phyloP scores from a whole-genome alignment of 2,329 filamentous ascomycete genomes.

The Zasmidium citrigriseum region DNA sequence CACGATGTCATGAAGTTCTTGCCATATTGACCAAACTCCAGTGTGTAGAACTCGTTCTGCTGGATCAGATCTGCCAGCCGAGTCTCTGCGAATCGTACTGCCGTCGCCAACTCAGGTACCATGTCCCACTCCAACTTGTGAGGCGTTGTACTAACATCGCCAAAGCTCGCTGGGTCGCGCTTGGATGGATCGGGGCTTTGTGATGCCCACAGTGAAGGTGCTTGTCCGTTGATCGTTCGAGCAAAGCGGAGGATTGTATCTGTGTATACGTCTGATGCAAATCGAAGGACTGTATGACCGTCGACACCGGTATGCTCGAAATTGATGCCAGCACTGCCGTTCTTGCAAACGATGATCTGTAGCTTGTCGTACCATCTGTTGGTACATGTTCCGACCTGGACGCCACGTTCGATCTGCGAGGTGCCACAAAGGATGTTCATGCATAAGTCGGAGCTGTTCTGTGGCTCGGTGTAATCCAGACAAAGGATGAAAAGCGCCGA shows the following conservation, averaged over 20 bases:
- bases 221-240: constrained; percentile 89
- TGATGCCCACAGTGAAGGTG: constrained; percentile 88
- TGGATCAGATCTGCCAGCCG: constrained; percentile 90
- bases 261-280: constrained; percentile 94
- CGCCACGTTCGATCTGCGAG: constrained; percentile 84
- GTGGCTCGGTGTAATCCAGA: constrained; percentile 86
- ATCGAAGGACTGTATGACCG: constrained; percentile 92
- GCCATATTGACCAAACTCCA: constrained; percentile 86
- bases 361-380: constrained; percentile 99
- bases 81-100: constrained; percentile 92
- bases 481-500: constrained; percentile 91
- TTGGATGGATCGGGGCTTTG: constrained; percentile 90
- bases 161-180: constrained; percentile 85
- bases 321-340: constrained; percentile 97
- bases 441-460: constrained; percentile 79
- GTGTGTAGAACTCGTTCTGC: constrained; percentile 91
- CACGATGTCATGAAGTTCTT: constrained; percentile 98
- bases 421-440: constrained; percentile 98
- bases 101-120: constrained; percentile 85
- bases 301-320: constrained; percentile 99
- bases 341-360: constrained; percentile 98
- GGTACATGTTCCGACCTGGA: constrained; percentile 96
- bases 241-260: constrained; percentile 97
- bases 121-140: constrained; percentile 98
- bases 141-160: constrained; percentile 88